Base-by-base conservation (phyloP, 495 filamentous ascomycete genomes). In the Letharia columbiana region DNA sequence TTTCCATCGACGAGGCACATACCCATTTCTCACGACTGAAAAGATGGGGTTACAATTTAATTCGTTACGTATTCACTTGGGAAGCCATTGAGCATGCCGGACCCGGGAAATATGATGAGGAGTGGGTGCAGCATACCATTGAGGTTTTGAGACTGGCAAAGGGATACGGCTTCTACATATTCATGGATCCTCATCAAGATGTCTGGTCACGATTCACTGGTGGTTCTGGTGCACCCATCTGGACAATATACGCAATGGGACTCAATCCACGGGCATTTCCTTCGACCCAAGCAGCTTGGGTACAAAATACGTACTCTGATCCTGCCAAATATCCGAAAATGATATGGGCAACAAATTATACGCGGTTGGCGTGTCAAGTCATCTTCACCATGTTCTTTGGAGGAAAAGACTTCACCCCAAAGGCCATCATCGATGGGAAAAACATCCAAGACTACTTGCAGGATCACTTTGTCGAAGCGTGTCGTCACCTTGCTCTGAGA, bases 281-380 rank as follows among this genome's bases (percentile, higher is more conserved):
- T 56, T 86, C 84, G 35, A 98, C 93, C 20, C 89, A 96, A 75
- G 95, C 92, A 4, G 91, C 95, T 31, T 81, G 96, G 54, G 93
- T 98, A 35, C 94, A 98, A 56, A 98, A 98, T 71, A 93, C 89
- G 0, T 96, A 89, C 71, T 87, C 91, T n/a, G 82, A 96, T 45
- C 91, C 92, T 23, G 86, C 85, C 7, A 82, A 86, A 4, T 98
- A 94, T 72, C 95, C 94, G 5, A 98, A 98, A 77, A 98, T 98
- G 94, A 91, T 96, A 31, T 98, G 94, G 94, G 91, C 92, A 58
- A 98, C 94, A 33, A 98, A 98, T 71, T 98, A 98, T 71, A 88
- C 85, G 58, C 87, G 95, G 50, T 80, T 96, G 37, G 91, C 88
- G 9, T 91, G 90, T 62, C 90, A 91, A 68, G 90, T 90, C 56